Conservation (phyloP, 1,284 basidiomycete genomes). For the Xerocomus amazonicus region DNA sequence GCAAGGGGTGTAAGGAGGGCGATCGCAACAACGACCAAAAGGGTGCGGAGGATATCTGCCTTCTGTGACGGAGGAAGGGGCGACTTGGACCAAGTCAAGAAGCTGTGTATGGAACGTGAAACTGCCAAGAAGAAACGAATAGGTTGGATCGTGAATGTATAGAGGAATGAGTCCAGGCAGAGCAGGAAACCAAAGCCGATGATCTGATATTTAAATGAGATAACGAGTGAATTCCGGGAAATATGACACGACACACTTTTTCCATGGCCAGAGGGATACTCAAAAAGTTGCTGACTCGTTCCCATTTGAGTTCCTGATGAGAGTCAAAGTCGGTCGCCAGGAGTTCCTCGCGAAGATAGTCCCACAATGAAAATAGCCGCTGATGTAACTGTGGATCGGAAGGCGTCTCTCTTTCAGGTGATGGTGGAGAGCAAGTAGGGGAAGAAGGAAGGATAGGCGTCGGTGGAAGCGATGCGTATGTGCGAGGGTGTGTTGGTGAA, state of each 20-base stretch:
- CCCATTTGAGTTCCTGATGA: constrained; percentile 92
- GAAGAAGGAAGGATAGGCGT: constrained; percentile 58
- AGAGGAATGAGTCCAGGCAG: constrained; percentile 96
- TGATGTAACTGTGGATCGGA: constrained; percentile 11
- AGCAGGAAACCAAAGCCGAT: constrained; percentile 91
- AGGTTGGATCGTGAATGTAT: constrained; percentile 97
- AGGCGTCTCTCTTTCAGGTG: constrained; percentile 7
- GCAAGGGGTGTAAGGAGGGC: constrained; percentile 78
- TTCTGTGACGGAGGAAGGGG: constrained; percentile 84
- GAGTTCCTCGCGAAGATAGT: constrained; percentile 85
- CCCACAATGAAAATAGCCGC: constrained; percentile 81
- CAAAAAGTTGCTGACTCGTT: constrained; percentile 96
- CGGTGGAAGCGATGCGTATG: constrained; percentile 67
- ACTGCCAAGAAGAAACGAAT: constrained; percentile 79
- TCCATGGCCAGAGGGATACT: constrained; percentile 92
- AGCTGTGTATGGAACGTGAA: constrained; percentile 53
- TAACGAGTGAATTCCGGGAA: not conserved
- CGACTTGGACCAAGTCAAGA: constrained; percentile 47
- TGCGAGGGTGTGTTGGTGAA: constrained; percentile 25
- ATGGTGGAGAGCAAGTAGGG: constrained; percentile 31
- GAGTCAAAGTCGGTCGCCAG: constrained; percentile 90
- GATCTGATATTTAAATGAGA: constrained; percentile 51
- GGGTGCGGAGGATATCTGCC: constrained; percentile 81
- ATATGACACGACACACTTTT: constrained; percentile 53
- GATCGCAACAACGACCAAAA: constrained; percentile 77